A percentile compares a stretch with the other conserved stretches of the same genome.
Evolutionary conservation across 495 filamentous ascomycete species (phyloP).

Genomic region (Podospora bellae-mahoneyi): DNA sequence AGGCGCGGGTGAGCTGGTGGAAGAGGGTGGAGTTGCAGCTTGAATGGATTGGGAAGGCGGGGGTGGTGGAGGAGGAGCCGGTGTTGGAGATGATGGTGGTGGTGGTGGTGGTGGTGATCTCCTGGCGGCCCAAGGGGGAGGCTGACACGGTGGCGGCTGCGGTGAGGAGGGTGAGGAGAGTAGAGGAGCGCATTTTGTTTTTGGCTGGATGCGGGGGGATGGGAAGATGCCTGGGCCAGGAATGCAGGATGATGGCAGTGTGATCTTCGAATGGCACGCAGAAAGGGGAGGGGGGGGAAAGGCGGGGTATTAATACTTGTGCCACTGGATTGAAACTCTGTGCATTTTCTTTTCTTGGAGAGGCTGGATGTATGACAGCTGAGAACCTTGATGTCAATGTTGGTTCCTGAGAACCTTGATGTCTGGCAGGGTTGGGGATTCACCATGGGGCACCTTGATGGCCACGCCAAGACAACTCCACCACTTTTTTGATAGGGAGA

Average conservation of each 20-base stretch:
- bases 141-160: background rate
- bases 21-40: slow-evolving; percentile 56
- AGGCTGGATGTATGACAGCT: background rate
- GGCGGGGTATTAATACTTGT: background rate
- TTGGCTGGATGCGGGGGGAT: background rate
- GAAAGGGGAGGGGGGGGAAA: background rate
- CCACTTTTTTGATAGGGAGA: background rate
- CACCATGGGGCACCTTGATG: background rate
- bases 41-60: slow-evolving; percentile 46
- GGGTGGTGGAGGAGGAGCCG: slow-evolving; percentile 13
- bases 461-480: background rate
- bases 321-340: background rate
- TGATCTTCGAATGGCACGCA: background rate
- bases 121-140: background rate
- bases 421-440: background rate
- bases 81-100: slow-evolving; percentile 21
- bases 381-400: background rate
- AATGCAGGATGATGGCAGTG: background rate
- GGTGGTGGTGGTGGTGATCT: slow-evolving; percentile 7
- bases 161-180: slow-evolving; percentile 8
- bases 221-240: background rate
- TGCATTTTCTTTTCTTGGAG: background rate
- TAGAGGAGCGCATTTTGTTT: slow-evolving; percentile 5
- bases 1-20: slow-evolving; percentile 44
- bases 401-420: slow-evolving; percentile 1